These are phyloP conservation scores for Taxawa tesnikishii DNA, from an alignment of 2,329 filamentous ascomycete species.

Conservation along the genomic window DNA sequence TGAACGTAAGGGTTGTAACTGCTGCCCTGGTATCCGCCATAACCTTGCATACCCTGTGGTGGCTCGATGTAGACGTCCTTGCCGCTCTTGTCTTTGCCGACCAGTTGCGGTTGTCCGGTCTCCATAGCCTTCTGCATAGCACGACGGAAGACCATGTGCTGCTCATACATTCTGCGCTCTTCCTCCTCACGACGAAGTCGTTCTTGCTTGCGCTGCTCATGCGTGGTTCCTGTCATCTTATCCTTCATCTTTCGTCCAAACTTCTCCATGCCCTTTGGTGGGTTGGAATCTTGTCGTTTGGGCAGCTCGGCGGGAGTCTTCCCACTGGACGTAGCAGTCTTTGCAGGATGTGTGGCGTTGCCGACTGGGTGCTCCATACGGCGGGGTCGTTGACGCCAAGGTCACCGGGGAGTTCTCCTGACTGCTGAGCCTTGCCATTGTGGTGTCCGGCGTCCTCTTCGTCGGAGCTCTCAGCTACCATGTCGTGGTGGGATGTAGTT, in stretches of 20 bases:
- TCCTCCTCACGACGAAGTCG: conserved; percentile 34
- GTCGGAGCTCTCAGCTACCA: conserved; percentile 33
- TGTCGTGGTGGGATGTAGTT: conserved; percentile 22
- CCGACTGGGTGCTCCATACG: too few relatives aligned
- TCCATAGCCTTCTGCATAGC: conserved; percentile 39
- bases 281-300: conserved; percentile 11
- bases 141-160: conserved; percentile 37
- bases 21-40: conserved; percentile 10
- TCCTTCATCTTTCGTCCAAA: conserved; percentile 48
- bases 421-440: conserved; percentile 14
- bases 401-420: conserved; percentile 4
- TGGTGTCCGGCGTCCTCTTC: conserved; percentile 29
- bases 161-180: conserved; percentile 40
- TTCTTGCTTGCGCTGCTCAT: conserved; percentile 38
- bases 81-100: conserved; percentile 42
- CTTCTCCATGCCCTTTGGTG: conserved; percentile 18
- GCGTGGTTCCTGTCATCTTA: conserved; percentile 44
- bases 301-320: conserved; percentile 7
- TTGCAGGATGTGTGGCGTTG: conserved; percentile 6
- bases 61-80: conserved; percentile 48
- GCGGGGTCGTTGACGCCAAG: too few relatives aligned
- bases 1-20: conserved; percentile 19
- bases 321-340: conserved; percentile 7
- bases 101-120: conserved; percentile 43
- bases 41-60: conserved; percentile 24